A percentile compares a stretch with the other conserved stretches of the same genome.
Conservation (phyloP, 108 stramenopile species). For the Fragilaria crotonensis region DNA sequence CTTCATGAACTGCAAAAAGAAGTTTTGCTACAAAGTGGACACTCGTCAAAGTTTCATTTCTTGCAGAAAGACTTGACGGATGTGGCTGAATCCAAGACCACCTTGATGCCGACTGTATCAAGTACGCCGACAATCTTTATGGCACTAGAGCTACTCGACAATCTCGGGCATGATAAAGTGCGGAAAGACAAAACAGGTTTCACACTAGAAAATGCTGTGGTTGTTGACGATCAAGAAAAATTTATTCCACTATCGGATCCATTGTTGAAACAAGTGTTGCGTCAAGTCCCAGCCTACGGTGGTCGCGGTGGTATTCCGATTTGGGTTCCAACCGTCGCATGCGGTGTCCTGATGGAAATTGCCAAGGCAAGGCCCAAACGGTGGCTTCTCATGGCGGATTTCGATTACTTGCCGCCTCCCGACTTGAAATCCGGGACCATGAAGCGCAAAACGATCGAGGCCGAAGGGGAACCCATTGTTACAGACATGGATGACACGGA, state of each 20-base stretch:
- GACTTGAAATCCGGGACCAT: conserved; percentile 10
- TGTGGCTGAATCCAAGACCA: conserved; percentile 59
- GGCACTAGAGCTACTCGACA: conserved; percentile 75
- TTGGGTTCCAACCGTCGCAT: conserved; percentile 76
- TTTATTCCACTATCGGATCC: conserved; percentile 61
- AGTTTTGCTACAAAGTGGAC: conserved; percentile 20
- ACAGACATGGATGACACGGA: conserved; percentile 64
- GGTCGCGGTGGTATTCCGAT: conserved; percentile 9
- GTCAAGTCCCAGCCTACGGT: conserved; percentile 25
- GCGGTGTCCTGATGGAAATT: conserved; percentile 44
- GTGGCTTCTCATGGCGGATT: conserved; percentile 63
- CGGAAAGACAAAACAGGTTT: conserved; percentile 24
- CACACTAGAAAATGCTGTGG: conserved; percentile 55
- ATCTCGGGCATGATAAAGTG: conserved; percentile 81
- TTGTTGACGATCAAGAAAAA: conserved; percentile 27
- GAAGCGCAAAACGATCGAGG: conserved; percentile 10
- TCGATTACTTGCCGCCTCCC: conserved; percentile 54
- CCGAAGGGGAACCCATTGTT: conserved; percentile 60
- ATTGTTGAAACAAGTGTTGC: conserved; percentile 40
- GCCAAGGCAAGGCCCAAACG: conserved; percentile 49
- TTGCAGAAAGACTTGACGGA: conserved; percentile 53
- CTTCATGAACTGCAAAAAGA: conserved; percentile 54
- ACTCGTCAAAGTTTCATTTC: conserved; percentile 52
- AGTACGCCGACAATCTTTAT: conserved; percentile 50
- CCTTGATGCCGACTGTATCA: conserved; percentile 29